A percentile compares a stretch with the other conserved stretches of the same genome.
These are phyloP conservation scores for Myrica gale DNA, from an alignment of 306 rosid genomes.

Conservation along the genomic window DNA sequence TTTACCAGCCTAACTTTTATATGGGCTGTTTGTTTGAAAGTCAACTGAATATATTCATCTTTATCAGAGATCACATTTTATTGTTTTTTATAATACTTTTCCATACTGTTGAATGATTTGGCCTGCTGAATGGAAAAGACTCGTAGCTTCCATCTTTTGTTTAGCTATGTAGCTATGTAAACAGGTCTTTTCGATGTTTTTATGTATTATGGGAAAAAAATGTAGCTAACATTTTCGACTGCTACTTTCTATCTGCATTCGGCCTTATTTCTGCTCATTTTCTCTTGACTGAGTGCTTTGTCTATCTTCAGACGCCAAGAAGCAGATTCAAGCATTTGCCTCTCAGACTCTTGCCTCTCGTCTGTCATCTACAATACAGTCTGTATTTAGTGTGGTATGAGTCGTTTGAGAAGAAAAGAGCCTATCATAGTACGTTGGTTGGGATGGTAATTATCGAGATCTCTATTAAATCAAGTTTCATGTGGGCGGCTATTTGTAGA, in stretches of 20 bases:
- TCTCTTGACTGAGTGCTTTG: slow-evolving; percentile 19
- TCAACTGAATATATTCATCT: background rate
- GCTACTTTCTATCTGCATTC: background rate
- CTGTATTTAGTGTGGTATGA: slow-evolving; percentile 81
- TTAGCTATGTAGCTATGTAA: background rate
- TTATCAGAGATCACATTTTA: background rate
- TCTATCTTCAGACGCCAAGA: slow-evolving; percentile 77
- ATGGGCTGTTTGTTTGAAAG: background rate
- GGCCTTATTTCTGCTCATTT: background rate
- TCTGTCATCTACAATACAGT: slow-evolving; percentile 72
- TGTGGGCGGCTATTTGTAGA: background rate
- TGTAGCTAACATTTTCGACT: background rate
- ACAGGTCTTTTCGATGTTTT: background rate
- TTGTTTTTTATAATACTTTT: background rate
- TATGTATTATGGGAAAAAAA: background rate
- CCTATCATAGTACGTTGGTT: background rate
- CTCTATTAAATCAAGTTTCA: no score
- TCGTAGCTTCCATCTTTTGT: background rate
- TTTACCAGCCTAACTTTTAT: background rate
- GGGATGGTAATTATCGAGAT: background rate
- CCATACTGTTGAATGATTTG: background rate
- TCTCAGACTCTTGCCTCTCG: slow-evolving; percentile 73
- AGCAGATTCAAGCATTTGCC: slow-evolving; percentile 89
- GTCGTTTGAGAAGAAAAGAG: background rate
- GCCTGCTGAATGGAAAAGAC: background rate